These are phyloP conservation scores for Rhynchosporium graminicola DNA, from an alignment of 2,329 filamentous ascomycete genomes.

Conservation along the genomic window DNA sequence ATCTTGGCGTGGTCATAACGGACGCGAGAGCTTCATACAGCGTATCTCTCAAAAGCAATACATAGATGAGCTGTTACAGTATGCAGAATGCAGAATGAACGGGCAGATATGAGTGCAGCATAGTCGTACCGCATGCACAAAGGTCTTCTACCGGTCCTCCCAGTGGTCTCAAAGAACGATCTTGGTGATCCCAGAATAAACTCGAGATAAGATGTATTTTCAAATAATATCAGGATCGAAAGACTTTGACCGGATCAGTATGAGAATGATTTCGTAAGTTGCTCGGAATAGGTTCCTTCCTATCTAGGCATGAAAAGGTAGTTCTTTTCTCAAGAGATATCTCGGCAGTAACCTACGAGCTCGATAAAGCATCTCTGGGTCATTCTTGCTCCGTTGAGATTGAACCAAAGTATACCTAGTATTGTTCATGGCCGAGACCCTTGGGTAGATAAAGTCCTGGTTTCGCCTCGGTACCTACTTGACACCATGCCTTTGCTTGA, in stretches of 20 bases:
- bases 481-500: too few relatives aligned
- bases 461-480: too few relatives aligned
- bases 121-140: slow-evolving; percentile 3
- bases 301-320: too few relatives aligned
- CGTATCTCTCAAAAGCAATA: slow-evolving; percentile 18
- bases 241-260: neutral
- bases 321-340: too few relatives aligned
- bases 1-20: slow-evolving; percentile 14
- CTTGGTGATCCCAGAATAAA: slow-evolving; percentile 4
- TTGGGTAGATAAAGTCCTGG: too few relatives aligned
- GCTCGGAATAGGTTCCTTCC: too few relatives aligned
- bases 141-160: neutral
- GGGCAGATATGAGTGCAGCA: slow-evolving; percentile 9
- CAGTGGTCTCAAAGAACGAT: neutral
- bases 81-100: slow-evolving; percentile 3
- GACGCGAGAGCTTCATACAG: slow-evolving; percentile 16
- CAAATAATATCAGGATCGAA: neutral
- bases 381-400: too few relatives aligned
- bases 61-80: slow-evolving; percentile 18
- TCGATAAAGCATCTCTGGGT: too few relatives aligned
- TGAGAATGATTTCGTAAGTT: neutral
- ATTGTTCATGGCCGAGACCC: too few relatives aligned
- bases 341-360: too few relatives aligned
- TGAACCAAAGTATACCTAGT: too few relatives aligned
- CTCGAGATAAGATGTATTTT: neutral